A percentile compares a stretch with the other conserved stretches of the same genome.
Evolutionary conservation across 129 eudicot species (phyloP).

Genomic region (Mikania micrantha): DNA sequence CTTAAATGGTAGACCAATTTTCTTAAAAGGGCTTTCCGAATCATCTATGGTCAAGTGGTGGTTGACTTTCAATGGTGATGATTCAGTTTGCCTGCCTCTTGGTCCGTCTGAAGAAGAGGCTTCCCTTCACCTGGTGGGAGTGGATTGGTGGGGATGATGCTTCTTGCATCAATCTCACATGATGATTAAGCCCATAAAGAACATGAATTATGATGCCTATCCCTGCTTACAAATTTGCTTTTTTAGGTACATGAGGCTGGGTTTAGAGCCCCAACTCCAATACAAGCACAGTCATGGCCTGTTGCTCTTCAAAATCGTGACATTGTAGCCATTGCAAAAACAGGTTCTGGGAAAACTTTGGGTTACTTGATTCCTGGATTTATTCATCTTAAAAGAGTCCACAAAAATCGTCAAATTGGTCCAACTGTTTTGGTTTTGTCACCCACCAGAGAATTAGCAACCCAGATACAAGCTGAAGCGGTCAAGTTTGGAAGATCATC

Average conservation of each 20-base stretch:
- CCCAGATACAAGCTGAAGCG: slow-evolving; percentile 97
- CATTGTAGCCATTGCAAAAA: slow-evolving; percentile 93
- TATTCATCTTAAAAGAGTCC: slow-evolving; percentile 63
- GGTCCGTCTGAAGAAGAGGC: slow-evolving; percentile 85
- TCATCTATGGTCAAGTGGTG: slow-evolving; percentile 64
- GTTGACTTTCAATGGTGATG: slow-evolving; percentile 66
- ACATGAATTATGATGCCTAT: slow-evolving; percentile 34
- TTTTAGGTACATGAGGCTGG: slow-evolving; percentile 81
- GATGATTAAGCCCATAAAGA: slow-evolving; percentile 25
- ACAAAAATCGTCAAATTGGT: slow-evolving; percentile 73
- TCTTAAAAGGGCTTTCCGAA: slow-evolving; percentile 70
- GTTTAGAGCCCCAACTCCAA: slow-evolving; percentile 86
- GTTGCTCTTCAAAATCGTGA: slow-evolving; percentile 90
- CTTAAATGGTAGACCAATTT: slow-evolving; percentile 67
- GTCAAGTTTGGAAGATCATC: slow-evolving; percentile 85
- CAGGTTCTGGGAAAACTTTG: slow-evolving; percentile 96
- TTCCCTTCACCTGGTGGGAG: slow-evolving; percentile 56
- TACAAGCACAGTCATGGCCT: slow-evolving; percentile 99
- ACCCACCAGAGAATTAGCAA: slow-evolving; percentile 94
- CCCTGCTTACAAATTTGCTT: slow-evolving; percentile 35
- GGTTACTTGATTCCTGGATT: slow-evolving; percentile 93
- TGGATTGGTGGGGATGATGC: slow-evolving; percentile 49
- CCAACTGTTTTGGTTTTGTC: slow-evolving; percentile 90
- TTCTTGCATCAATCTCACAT: slow-evolving; percentile 43
- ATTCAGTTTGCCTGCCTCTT: slow-evolving; percentile 72